Evolutionary conservation across 495 filamentous ascomycete species (phyloP).

Genomic region (Elasticomyces elasticus): DNA sequence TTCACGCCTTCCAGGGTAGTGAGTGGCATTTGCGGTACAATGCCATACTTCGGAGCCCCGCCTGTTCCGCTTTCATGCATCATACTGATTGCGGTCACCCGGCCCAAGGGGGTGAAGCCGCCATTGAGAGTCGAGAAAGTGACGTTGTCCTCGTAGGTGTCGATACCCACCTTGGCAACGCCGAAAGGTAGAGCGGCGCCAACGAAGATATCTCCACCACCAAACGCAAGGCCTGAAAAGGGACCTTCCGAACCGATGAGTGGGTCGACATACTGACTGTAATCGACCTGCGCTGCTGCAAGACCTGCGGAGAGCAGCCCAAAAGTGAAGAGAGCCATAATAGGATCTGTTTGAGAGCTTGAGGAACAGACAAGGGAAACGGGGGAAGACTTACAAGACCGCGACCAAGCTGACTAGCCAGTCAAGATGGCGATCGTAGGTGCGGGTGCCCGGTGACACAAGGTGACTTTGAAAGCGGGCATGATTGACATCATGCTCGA

Average conservation of each 20-base stretch:
- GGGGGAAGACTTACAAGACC: neutral
- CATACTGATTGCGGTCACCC: slow-evolving; percentile 28
- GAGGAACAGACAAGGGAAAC: too few relatives aligned
- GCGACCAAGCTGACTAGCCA: too few relatives aligned
- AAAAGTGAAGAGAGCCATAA: too few relatives aligned
- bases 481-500: slow-evolving; percentile 11
- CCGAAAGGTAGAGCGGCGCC: slow-evolving; percentile 30
- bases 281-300: slow-evolving; percentile 20
- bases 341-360: too few relatives aligned
- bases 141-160: slow-evolving; percentile 28
- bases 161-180: slow-evolving; percentile 30
- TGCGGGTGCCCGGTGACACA: neutral
- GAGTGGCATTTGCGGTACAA: slow-evolving; percentile 31
- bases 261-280: slow-evolving; percentile 30
- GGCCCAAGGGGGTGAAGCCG: slow-evolving; percentile 29
- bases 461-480: neutral
- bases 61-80: slow-evolving; percentile 32
- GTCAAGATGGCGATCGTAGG: neutral
- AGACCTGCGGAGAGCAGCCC: neutral
- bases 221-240: slow-evolving; percentile 27
- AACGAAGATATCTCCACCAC: slow-evolving; percentile 32
- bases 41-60: slow-evolving; percentile 31
- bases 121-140: slow-evolving; percentile 30
- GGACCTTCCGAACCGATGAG: slow-evolving; percentile 31
- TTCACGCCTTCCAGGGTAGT: slow-evolving; percentile 21